phyloP scores from a whole-genome alignment of 495 filamentous ascomycete species.

The Neurospora sp. region DNA sequence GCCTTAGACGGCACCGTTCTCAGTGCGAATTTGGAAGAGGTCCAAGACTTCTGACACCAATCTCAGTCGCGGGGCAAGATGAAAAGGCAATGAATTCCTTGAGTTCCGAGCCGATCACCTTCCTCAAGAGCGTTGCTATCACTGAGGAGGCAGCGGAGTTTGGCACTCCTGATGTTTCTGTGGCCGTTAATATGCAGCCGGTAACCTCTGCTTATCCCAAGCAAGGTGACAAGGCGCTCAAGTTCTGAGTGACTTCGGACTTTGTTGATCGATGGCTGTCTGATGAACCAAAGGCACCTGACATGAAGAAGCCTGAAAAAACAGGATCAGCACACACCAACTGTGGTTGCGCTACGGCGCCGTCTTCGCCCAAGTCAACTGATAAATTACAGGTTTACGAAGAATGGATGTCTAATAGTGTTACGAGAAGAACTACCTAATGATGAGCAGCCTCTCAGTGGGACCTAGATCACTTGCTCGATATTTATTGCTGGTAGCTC shows the following conservation, averaged over 20 bases:
- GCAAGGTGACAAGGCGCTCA: not conserved
- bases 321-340: not conserved
- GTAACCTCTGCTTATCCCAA: not conserved
- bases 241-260: not conserved
- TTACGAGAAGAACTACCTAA: not conserved
- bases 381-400: not conserved
- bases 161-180: conserved; percentile 38
- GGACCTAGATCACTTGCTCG: not conserved
- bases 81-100: conserved; percentile 7
- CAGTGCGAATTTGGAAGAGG: not conserved
- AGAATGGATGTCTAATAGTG: not conserved
- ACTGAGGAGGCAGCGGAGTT: conserved; percentile 47
- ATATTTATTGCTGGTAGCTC: not conserved
- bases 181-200: not conserved
- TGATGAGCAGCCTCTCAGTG: not conserved
- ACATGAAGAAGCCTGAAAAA: not conserved
- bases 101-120: conserved; percentile 26
- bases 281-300: not conserved
- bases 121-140: conserved; percentile 43
- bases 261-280: not conserved
- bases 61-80: conserved; percentile 4
- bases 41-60: not conserved
- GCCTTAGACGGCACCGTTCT: not conserved
- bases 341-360: not conserved
- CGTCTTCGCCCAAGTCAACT: not conserved